Conservation (phyloP, 169 alveolate genomes). For the Plasmodium yoelii region DNA sequence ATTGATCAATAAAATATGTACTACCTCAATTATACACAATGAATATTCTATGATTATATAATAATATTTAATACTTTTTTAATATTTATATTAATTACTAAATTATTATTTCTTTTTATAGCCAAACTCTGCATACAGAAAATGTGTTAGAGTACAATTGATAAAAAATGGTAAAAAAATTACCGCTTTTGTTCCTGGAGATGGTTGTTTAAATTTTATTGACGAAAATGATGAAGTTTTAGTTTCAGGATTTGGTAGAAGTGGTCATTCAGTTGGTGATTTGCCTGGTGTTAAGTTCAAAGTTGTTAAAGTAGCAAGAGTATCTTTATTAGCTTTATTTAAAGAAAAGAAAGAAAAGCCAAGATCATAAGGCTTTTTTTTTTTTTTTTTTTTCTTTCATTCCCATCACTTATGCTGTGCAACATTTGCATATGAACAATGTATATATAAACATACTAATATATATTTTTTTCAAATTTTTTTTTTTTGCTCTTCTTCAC, state of each 20-base stretch:
- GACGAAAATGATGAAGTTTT: constrained; percentile 99
- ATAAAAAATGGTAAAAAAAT: constrained; percentile 99
- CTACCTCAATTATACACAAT: no score
- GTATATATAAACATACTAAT: neutral
- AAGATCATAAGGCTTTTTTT: constrained; percentile 85
- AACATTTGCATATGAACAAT: neutral
- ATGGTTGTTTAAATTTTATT: constrained; percentile 98
- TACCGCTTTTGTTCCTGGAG: constrained; percentile 99
- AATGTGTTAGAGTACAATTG: constrained; percentile 99
- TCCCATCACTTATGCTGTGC: neutral
- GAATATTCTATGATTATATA: no score
- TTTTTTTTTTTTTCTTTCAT: constrained; percentile 1
- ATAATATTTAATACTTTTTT: no score
- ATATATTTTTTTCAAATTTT: neutral
- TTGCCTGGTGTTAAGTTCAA: constrained; percentile 99
- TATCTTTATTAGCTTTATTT: constrained; percentile 96
- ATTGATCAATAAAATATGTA: no score
- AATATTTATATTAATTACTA: neutral
- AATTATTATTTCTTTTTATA: constrained; percentile 32
- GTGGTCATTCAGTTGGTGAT: constrained; percentile 99
- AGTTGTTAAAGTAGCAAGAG: constrained; percentile 98
- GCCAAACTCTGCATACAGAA: constrained; percentile 99
- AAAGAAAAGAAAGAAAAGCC: constrained; percentile 98
- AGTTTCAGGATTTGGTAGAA: constrained; percentile 99
- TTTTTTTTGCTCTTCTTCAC: neutral